Evolutionary conservation across 352 stramenopile species (phyloP).

Genomic region (Globisporangium echinulatum): DNA sequence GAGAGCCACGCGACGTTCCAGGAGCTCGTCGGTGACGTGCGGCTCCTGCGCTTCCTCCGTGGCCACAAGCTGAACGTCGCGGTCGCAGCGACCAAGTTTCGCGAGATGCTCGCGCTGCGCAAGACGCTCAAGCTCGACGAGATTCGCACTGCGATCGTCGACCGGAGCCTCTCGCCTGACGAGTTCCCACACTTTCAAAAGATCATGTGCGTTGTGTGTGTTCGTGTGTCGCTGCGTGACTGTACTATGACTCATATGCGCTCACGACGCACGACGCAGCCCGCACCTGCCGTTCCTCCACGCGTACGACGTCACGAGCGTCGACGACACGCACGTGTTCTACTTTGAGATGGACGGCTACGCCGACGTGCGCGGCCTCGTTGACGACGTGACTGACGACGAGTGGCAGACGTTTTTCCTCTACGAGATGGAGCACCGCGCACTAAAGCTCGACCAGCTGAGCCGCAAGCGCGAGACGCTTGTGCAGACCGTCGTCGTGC

Average conservation of each 20-base stretch:
- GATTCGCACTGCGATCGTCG: slow-evolving; percentile 46
- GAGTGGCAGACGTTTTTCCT: slow-evolving; percentile 66
- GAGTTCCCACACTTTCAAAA: slow-evolving; percentile 66
- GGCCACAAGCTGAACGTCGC: slow-evolving; percentile 72
- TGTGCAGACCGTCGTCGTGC: slow-evolving; percentile 55
- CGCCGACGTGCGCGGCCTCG: slow-evolving; percentile 46
- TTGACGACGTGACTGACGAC: slow-evolving; percentile 54
- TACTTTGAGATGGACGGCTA: slow-evolving; percentile 74
- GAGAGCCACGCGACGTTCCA: slow-evolving; percentile 28
- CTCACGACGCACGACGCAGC: slow-evolving; percentile 4
- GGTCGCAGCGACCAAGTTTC: slow-evolving; percentile 49
- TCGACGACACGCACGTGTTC: slow-evolving; percentile 34
- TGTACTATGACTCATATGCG: neutral
- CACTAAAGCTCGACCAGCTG: slow-evolving; percentile 58
- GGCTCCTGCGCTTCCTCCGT: slow-evolving; percentile 61
- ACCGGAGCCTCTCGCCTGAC: slow-evolving; percentile 36
- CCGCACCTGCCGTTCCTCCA: slow-evolving; percentile 51
- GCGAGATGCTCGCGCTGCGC: slow-evolving; percentile 56
- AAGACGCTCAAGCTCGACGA: slow-evolving; percentile 52
- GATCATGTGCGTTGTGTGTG: slow-evolving; percentile 34
- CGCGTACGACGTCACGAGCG: slow-evolving; percentile 51
- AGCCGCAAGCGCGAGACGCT: slow-evolving; percentile 48
- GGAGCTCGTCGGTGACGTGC: slow-evolving; percentile 55
- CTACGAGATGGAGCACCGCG: slow-evolving; percentile 70
- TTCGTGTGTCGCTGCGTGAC: neutral